A percentile compares a stretch with the other conserved stretches of the same genome.
phyloP scores from a whole-genome alignment of 805 yeast genomes.

The Starmerella apis region DNA sequence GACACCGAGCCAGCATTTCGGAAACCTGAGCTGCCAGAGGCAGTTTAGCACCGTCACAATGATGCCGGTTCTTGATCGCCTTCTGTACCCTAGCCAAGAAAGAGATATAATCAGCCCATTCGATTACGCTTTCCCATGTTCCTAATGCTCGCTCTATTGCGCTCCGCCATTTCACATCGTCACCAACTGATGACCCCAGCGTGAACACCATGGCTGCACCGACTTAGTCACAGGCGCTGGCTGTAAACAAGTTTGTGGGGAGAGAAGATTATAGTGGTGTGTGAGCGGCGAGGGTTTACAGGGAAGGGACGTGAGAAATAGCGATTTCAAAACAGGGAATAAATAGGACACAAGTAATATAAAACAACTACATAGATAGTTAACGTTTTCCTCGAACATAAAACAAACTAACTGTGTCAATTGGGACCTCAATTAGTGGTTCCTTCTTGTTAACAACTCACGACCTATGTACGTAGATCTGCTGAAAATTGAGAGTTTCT shows the following conservation, averaged over 20 bases:
- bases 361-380: too few species aligned
- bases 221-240: constrained; percentile 4
- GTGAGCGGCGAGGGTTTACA: too few species aligned
- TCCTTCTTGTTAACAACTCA: too few species aligned
- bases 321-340: neutral
- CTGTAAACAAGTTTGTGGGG: neutral
- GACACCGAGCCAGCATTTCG: constrained; percentile 62
- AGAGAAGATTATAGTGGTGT: too few species aligned
- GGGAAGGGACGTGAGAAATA: neutral
- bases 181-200: constrained; percentile 20
- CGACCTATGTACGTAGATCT: too few species aligned
- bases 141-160: constrained; percentile 63
- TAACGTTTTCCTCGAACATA: too few species aligned
- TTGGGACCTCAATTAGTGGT: too few species aligned
- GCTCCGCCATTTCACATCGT: constrained; percentile 26
- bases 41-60: constrained; percentile 33
- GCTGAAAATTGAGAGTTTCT: too few species aligned
- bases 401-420: too few species aligned
- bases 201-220: constrained; percentile 17
- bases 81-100: constrained; percentile 70
- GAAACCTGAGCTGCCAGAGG: constrained; percentile 63
- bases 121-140: constrained; percentile 70
- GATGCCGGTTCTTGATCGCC: constrained; percentile 41
- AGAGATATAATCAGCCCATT: constrained; percentile 98
- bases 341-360: too few species aligned